These are phyloP conservation scores for Lachnellula hyalina DNA, from an alignment of 2,329 filamentous ascomycete species.

Conservation along the genomic window DNA sequence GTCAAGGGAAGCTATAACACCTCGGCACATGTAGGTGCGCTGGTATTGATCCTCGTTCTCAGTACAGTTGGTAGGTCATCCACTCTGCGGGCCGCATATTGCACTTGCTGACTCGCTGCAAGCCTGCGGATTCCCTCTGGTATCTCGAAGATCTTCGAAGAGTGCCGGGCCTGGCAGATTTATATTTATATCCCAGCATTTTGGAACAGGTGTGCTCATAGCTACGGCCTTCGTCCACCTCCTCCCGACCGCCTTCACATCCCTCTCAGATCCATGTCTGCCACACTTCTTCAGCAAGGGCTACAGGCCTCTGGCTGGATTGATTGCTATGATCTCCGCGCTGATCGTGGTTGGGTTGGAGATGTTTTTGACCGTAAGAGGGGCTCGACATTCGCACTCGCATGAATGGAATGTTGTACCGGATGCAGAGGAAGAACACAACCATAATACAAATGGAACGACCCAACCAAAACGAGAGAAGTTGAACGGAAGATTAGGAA, in stretches of 20 bases:
- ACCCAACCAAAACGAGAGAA: conserved; percentile 19
- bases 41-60: conserved; percentile 50
- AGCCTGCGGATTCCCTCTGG: conserved; percentile 33
- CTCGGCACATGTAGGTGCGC: conserved; percentile 50
- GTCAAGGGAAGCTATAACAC: conserved; percentile 48
- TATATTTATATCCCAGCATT: conserved; percentile 59
- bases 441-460: conserved; percentile 28
- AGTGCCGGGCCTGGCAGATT: conserved; percentile 23
- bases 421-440: conserved; percentile 40
- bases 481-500: conserved; percentile 25
- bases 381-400: conserved; percentile 56
- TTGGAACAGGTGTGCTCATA: conserved; percentile 79
- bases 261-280: conserved; percentile 59
- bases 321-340: conserved; percentile 78
- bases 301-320: conserved; percentile 75
- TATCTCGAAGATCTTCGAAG: conserved; percentile 30
- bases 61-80: conserved; percentile 42
- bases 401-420: conserved; percentile 36
- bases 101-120: conserved; percentile 5
- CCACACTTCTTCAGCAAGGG: conserved; percentile 72
- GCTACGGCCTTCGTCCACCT: conserved; percentile 76
- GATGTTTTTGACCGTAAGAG: conserved; percentile 76
- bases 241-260: conserved; percentile 57
- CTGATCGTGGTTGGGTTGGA: conserved; percentile 79
- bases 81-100: not conserved